phyloP scores from a whole-genome alignment of 2,329 filamentous ascomycete species.

The Leptodontidium sp. region DNA sequence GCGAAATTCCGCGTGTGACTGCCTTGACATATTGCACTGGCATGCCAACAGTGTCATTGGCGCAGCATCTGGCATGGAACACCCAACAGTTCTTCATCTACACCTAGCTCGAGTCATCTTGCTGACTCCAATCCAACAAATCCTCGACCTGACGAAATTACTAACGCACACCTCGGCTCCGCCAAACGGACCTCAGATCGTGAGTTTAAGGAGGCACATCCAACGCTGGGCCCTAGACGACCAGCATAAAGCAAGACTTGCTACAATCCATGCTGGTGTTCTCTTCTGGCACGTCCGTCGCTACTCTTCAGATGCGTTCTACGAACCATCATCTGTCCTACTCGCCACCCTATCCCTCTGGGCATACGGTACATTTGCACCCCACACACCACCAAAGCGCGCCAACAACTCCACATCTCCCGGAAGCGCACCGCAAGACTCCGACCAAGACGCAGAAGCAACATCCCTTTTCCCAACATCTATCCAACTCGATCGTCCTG shows the following conservation, averaged over 20 bases:
- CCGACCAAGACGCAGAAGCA: slow-evolving; percentile 28
- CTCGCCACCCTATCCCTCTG: slow-evolving; percentile 56
- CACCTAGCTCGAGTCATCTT: slow-evolving; percentile 53
- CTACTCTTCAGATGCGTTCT: slow-evolving; percentile 57
- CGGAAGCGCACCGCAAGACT: slow-evolving; percentile 12
- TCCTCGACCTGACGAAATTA: slow-evolving; percentile 33
- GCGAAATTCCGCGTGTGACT: slow-evolving; percentile 54
- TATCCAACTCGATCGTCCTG: slow-evolving; percentile 62
- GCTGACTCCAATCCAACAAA: slow-evolving; percentile 48
- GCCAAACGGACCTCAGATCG: slow-evolving; percentile 38
- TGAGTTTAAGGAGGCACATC: slow-evolving; percentile 46
- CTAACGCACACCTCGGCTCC: slow-evolving; percentile 19
- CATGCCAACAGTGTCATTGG: slow-evolving; percentile 52
- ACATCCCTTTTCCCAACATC: slow-evolving; percentile 49
- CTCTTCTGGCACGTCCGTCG: slow-evolving; percentile 61
- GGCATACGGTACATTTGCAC: slow-evolving; percentile 49
- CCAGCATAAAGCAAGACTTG: slow-evolving; percentile 63
- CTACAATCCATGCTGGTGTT: slow-evolving; percentile 61
- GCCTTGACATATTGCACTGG: slow-evolving; percentile 54
- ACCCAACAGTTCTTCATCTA: slow-evolving; percentile 53
- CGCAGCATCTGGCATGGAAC: slow-evolving; percentile 51
- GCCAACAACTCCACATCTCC: neutral
- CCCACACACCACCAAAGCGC: slow-evolving; percentile 21
- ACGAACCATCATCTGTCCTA: slow-evolving; percentile 55
- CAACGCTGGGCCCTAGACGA: slow-evolving; percentile 59